Percentiles rank a stretch among this genome's conserved stretches.
Evolutionary conservation across 495 filamentous ascomycete species (phyloP).

Genomic region (Thermothielavioides terrestris): DNA sequence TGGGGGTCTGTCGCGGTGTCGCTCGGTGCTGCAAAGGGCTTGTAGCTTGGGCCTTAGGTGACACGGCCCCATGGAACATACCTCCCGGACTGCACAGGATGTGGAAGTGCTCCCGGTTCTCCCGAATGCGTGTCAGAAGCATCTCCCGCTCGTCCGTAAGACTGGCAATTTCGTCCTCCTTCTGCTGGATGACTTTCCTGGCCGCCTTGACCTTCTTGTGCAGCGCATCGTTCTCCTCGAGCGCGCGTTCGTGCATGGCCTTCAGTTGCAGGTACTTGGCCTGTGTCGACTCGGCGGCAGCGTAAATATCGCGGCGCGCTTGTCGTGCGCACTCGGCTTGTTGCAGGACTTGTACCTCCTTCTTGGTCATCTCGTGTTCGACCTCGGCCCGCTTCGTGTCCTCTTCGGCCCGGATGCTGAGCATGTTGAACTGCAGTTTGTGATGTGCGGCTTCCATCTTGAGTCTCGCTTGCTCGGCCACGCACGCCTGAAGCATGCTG

Average conservation of each 20-base stretch:
- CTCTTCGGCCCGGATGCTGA: slow-evolving; percentile 78
- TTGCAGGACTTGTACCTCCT: slow-evolving; percentile 83
- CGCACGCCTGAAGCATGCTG: slow-evolving; percentile 39
- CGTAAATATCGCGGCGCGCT: slow-evolving; percentile 35
- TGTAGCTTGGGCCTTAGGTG: slow-evolving; percentile 42
- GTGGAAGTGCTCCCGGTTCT: slow-evolving; percentile 78
- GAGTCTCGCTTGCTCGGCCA: slow-evolving; percentile 52
- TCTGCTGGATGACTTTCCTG: slow-evolving; percentile 60
- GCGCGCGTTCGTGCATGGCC: slow-evolving; percentile 47
- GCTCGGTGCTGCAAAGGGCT: slow-evolving; percentile 41
- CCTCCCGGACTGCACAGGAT: slow-evolving; percentile 52
- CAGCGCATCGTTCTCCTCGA: slow-evolving; percentile 55
- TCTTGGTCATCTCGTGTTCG: slow-evolving; percentile 84
- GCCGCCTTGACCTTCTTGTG: slow-evolving; percentile 55
- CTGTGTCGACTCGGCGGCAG: slow-evolving; percentile 32
- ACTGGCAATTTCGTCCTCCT: slow-evolving; percentile 57
- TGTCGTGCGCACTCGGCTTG: slow-evolving; percentile 46
- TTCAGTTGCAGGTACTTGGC: slow-evolving; percentile 41
- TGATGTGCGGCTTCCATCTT: slow-evolving; percentile 83
- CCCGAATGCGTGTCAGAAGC: slow-evolving; percentile 71
- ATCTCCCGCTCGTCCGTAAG: slow-evolving; percentile 64
- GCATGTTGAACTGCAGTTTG: slow-evolving; percentile 82
- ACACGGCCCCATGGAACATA: slow-evolving; percentile 45
- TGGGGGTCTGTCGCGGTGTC: slow-evolving; percentile 42
- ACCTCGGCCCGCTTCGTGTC: slow-evolving; percentile 81